Percentiles rank a stretch among this genome's conserved stretches.
phyloP scores from a whole-genome alignment of 768 basidiomycete species.

The Russula sp. region DNA sequence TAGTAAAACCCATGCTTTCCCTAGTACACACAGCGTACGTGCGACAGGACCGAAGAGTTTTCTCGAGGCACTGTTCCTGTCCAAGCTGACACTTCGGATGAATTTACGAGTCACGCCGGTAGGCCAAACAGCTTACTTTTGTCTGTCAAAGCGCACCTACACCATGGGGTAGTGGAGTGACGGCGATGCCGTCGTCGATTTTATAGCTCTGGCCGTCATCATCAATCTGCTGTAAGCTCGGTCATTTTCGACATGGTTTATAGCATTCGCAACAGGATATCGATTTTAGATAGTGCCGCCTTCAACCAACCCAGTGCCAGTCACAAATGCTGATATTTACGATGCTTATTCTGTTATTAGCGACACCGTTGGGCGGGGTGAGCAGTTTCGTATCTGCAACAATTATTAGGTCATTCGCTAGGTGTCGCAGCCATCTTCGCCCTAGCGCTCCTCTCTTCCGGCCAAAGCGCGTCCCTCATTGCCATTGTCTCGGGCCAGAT shows the following conservation, averaged over 20 bases:
- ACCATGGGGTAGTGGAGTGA: slow-evolving; percentile 45
- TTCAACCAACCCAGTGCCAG: slow-evolving; percentile 48
- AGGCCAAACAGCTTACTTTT: slow-evolving; percentile 48
- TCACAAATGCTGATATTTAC: slow-evolving; percentile 19
- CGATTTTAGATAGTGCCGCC: slow-evolving; percentile 76
- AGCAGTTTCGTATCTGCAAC: too few relatives aligned
- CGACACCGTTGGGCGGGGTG: too few relatives aligned
- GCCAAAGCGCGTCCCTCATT: slow-evolving; percentile 86
- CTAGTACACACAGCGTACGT: not conserved
- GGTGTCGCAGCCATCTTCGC: slow-evolving; percentile 80
- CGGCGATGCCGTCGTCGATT: slow-evolving; percentile 53
- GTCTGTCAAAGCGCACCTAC: slow-evolving; percentile 58
- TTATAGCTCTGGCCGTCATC: slow-evolving; percentile 80
- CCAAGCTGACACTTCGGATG: slow-evolving; percentile 4
- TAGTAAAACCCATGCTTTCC: not conserved
- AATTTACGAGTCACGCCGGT: slow-evolving; percentile 31
- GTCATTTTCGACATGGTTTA: slow-evolving; percentile 11
- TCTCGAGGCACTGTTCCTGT: not conserved
- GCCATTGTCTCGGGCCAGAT: slow-evolving; percentile 89
- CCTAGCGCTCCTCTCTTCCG: slow-evolving; percentile 73
- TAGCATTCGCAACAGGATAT: slow-evolving; percentile 45
- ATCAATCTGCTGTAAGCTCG: slow-evolving; percentile 76
- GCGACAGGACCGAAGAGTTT: not conserved
- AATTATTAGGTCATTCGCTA: not conserved
- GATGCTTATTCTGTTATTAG: too few relatives aligned